Evolutionary conservation across 1,284 basidiomycete species (phyloP), one percentile per base, ranked within the genome.

Genomic region (Leccinum pachyderme): DNA sequence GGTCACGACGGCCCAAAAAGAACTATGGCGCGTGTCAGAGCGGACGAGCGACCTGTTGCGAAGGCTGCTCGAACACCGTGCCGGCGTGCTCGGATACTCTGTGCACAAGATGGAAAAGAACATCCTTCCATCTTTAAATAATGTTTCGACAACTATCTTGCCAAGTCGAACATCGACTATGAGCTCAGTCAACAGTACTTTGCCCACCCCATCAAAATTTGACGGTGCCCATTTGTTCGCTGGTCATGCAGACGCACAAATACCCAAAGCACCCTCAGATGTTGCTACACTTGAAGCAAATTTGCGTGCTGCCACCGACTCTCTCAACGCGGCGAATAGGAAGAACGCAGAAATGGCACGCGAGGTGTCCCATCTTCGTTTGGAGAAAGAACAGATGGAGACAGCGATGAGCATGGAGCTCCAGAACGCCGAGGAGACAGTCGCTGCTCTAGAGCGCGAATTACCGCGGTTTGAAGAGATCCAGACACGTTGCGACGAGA

Each of bases 181-280:
- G 63, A 84, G 81, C 61, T 80, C 84, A 0, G 73, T 78, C 5
- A 73, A 77, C 24, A 80, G 78, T 27, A 76, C 73, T 47, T 60
- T 75, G 3, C 76, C 78, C 22, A 70, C 78, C 1, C 72, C 77
- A 12, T 73, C 79, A 27, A 83, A 81, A 43, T 91, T 92, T 63
- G 87, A 90, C 52, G 89, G 89, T n/a, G 83, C 84, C 1, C 89
- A 92, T 72, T 76, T 91, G 48, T 91, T 91, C 61, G 88, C 89
- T 0, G 89, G 89, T 0, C 88, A 92, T 60, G 82, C 79, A 4
- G 78, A 83, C 48, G 78, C 87, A 4, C 71, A 87, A 15, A 73
- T 84, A 0, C 73, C 73, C 4, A 71, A 68, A 45, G 61, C 62
- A 62, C 75, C 62, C 59, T 73, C 76, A 69, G 72, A 82, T 39